These are phyloP conservation scores for Polytrichum commune DNA, from an alignment of 225 moss, liverwort and hornwort species.

Conservation along the genomic window DNA sequence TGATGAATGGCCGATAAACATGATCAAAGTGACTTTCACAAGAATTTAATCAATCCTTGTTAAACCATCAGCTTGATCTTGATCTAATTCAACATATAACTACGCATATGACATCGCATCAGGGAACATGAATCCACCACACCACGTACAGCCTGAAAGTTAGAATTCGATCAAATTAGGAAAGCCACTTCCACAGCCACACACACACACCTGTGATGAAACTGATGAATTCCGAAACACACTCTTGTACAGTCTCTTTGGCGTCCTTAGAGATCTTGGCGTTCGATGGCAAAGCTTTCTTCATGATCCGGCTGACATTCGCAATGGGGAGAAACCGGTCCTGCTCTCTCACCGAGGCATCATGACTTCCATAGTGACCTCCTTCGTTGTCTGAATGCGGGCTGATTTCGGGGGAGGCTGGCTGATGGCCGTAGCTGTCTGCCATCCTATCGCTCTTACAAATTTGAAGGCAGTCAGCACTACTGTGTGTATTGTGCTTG, in stretches of 20 bases:
- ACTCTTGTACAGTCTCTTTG: slow-evolving; percentile 95
- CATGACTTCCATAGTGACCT: slow-evolving; percentile 70
- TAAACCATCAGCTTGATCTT: no score
- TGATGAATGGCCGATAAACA: no score
- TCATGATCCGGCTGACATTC: slow-evolving; percentile 94
- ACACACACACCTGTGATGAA: slow-evolving; percentile 63
- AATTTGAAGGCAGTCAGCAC: neutral
- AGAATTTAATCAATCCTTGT: no score
- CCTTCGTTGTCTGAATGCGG: slow-evolving; percentile 94
- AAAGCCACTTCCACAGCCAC: no score
- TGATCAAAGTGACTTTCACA: no score
- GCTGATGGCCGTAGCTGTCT: slow-evolving; percentile 73
- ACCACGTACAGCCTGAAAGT: no score
- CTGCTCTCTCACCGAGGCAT: slow-evolving; percentile 84
- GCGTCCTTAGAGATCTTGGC: slow-evolving; percentile 94
- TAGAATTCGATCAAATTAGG: no score
- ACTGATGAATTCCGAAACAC: slow-evolving; percentile 95
- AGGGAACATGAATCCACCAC: no score
- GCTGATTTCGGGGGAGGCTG: slow-evolving; percentile 83
- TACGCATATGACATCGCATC: no score
- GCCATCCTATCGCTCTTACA: slow-evolving; percentile 47
- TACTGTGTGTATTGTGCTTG: neutral
- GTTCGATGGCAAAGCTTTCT: slow-evolving; percentile 84
- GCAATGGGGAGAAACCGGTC: slow-evolving; percentile 94
- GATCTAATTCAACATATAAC: no score